phyloP scores from a whole-genome alignment of 2,329 filamentous ascomycete species.

The Chalaropsis ovoidea region DNA sequence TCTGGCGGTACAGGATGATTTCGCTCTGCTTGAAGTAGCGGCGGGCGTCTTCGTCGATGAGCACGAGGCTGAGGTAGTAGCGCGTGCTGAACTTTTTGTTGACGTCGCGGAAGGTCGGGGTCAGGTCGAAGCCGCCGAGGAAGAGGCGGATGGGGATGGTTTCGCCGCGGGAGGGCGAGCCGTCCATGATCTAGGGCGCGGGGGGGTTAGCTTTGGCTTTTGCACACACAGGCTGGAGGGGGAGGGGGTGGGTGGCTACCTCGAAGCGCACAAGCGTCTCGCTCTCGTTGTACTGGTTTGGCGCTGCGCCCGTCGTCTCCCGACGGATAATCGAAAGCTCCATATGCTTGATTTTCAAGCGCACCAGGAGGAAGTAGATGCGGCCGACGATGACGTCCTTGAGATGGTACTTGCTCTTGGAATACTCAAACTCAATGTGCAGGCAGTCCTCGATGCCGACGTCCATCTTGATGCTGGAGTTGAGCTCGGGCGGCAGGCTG shows the following conservation, averaged over 20 bases:
- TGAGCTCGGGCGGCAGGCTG: slow-evolving; percentile 94
- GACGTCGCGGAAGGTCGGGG: slow-evolving; percentile 95
- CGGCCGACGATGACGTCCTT: slow-evolving; percentile 98
- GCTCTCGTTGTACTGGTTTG: slow-evolving; percentile 99
- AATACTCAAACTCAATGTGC: slow-evolving; percentile 99
- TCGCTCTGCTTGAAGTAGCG: slow-evolving; percentile 99
- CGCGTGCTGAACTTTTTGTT: slow-evolving; percentile 99
- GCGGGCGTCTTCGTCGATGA: slow-evolving; percentile 93
- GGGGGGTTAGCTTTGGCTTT: not conserved
- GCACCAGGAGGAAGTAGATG: slow-evolving; percentile 95
- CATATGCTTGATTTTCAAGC: slow-evolving; percentile 99
- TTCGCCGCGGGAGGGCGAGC: slow-evolving; percentile 86
- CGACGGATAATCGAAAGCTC: slow-evolving; percentile 94
- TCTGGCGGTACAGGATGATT: slow-evolving; percentile 89
- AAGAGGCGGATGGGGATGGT: slow-evolving; percentile 96
- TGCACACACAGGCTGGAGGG: not conserved
- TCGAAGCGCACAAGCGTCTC: slow-evolving; percentile 96
- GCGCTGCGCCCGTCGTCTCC: slow-evolving; percentile 90
- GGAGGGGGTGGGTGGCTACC: slow-evolving; percentile 37
- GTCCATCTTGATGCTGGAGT: slow-evolving; percentile 99
- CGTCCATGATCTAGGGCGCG: slow-evolving; percentile 79
- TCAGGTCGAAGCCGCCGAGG: slow-evolving; percentile 93
- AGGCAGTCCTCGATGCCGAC: slow-evolving; percentile 98
- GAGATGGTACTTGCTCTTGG: slow-evolving; percentile 96
- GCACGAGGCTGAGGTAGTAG: slow-evolving; percentile 91